These are phyloP conservation scores for Xylariaceae sp. DNA, from an alignment of 2,329 filamentous ascomycete genomes.

Conservation along the genomic window DNA sequence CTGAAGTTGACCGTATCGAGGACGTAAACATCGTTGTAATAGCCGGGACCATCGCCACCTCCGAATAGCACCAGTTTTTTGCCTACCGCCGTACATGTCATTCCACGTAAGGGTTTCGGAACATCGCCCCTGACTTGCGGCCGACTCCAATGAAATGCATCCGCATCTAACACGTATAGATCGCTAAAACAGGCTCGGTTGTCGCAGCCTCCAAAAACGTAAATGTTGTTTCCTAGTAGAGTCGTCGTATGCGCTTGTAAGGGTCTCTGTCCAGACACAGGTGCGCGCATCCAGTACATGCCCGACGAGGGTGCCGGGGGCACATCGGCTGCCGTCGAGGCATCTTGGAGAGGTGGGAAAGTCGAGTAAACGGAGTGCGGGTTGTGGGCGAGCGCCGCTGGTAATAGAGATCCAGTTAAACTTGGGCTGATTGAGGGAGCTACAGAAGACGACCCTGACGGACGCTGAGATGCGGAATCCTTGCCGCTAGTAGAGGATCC, in stretches of 20 bases:
- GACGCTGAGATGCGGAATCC: slow-evolving; percentile 35
- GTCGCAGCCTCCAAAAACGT: slow-evolving; percentile 65
- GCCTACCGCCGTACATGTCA: slow-evolving; percentile 66
- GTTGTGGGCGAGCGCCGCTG: slow-evolving; percentile 25
- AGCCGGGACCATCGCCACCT: slow-evolving; percentile 63
- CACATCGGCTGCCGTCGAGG: slow-evolving; percentile 54
- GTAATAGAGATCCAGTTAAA: slow-evolving; percentile 21
- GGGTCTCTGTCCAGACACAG: slow-evolving; percentile 59
- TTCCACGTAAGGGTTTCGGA: slow-evolving; percentile 60
- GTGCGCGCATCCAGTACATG: slow-evolving; percentile 67
- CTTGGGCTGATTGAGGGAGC: slow-evolving; percentile 19
- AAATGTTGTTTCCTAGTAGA: slow-evolving; percentile 61
- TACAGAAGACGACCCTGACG: slow-evolving; percentile 48
- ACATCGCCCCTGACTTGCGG: slow-evolving; percentile 61
- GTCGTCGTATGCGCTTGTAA: slow-evolving; percentile 64
- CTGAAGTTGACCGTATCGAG: slow-evolving; percentile 65
- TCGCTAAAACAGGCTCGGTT: slow-evolving; percentile 63
- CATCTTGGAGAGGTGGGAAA: slow-evolving; percentile 54
- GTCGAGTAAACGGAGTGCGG: slow-evolving; percentile 39
- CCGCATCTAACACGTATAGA: slow-evolving; percentile 63
- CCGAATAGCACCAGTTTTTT: slow-evolving; percentile 67
- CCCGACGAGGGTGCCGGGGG: slow-evolving; percentile 59
- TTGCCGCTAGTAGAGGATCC: slow-evolving; percentile 30
- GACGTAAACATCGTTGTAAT: slow-evolving; percentile 68
- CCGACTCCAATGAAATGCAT: slow-evolving; percentile 63